Percentiles rank a stretch among this genome's conserved stretches.
Conservation (phyloP, 352 stramenopile species). For the Pythium plurisporium region DNA sequence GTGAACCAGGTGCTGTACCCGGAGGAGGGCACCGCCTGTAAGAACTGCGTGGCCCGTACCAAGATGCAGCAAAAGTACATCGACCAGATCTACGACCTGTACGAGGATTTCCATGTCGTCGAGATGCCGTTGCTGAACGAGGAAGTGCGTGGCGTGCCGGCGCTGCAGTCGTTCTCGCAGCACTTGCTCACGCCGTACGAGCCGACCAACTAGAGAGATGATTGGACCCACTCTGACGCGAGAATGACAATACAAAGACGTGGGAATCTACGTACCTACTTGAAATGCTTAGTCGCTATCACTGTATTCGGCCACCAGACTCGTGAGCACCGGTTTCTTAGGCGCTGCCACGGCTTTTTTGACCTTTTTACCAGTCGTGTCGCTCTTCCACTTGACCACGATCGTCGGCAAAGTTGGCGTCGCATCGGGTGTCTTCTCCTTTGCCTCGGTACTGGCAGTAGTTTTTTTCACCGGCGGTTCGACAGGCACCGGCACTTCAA, state of each 20-base stretch:
- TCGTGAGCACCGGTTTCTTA: slow-evolving; percentile 36
- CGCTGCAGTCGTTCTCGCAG: slow-evolving; percentile 92
- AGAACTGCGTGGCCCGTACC: slow-evolving; percentile 95
- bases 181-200: slow-evolving; percentile 94
- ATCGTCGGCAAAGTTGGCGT: slow-evolving; percentile 20
- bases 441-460: slow-evolving; percentile 10
- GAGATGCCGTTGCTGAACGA: slow-evolving; percentile 98
- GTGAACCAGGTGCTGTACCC: slow-evolving; percentile 99
- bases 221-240: slow-evolving; percentile 5
- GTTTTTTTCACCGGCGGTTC: slow-evolving; percentile 15
- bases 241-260: background rate
- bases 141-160: slow-evolving; percentile 95
- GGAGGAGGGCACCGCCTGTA: slow-evolving; percentile 64
- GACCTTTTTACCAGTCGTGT: slow-evolving; percentile 22
- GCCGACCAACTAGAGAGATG: slow-evolving; percentile 42
- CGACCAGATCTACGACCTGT: slow-evolving; percentile 99
- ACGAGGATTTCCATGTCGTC: slow-evolving; percentile 99
- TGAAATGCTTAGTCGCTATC: slow-evolving; percentile 42
- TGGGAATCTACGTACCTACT: background rate
- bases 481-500: background rate
- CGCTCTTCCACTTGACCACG: slow-evolving; percentile 29
- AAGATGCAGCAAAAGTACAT: slow-evolving; percentile 99
- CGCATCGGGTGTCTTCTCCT: slow-evolving; percentile 4
- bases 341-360: slow-evolving; percentile 31
- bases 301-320: slow-evolving; percentile 76